Evolutionary conservation across 139 green algal species (phyloP).

Genomic region (Closterium sp.): DNA sequence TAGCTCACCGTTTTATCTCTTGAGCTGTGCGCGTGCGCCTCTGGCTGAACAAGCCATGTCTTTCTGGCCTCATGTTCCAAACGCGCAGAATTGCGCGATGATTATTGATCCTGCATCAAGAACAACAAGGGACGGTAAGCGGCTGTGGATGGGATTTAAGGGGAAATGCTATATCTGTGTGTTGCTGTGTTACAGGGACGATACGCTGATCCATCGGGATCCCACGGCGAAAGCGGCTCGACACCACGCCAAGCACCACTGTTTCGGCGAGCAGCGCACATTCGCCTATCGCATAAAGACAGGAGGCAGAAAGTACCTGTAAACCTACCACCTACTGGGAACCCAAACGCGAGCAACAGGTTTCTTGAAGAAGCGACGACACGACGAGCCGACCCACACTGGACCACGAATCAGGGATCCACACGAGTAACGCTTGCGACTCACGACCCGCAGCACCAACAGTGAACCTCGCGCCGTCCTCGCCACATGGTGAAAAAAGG

Average conservation of each 20-base stretch:
- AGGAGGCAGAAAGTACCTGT: background rate
- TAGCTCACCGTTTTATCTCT: too few relatives aligned
- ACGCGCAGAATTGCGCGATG: background rate
- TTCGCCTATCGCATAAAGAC: background rate
- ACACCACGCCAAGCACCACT: background rate
- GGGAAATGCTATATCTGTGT: background rate
- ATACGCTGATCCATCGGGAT: background rate
- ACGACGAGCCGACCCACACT: background rate
- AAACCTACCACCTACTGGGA: too few relatives aligned
- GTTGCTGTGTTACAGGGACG: background rate
- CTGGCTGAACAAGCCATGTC: background rate
- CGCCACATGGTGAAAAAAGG: background rate
- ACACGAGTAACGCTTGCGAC: background rate
- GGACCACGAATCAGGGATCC: background rate
- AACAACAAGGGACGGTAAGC: background rate
- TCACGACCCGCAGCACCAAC: background rate
- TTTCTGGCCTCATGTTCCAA: background rate
- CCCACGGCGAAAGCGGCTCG: too few relatives aligned
- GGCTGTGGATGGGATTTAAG: background rate
- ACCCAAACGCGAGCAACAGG: too few relatives aligned
- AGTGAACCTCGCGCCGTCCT: background rate
- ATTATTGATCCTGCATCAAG: background rate
- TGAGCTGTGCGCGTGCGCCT: background rate
- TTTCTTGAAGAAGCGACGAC: background rate
- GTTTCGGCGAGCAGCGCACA: background rate